These are phyloP conservation scores for Lasiodiplodia sp. DNA, from an alignment of 2,329 filamentous ascomycete species.

Conservation along the genomic window DNA sequence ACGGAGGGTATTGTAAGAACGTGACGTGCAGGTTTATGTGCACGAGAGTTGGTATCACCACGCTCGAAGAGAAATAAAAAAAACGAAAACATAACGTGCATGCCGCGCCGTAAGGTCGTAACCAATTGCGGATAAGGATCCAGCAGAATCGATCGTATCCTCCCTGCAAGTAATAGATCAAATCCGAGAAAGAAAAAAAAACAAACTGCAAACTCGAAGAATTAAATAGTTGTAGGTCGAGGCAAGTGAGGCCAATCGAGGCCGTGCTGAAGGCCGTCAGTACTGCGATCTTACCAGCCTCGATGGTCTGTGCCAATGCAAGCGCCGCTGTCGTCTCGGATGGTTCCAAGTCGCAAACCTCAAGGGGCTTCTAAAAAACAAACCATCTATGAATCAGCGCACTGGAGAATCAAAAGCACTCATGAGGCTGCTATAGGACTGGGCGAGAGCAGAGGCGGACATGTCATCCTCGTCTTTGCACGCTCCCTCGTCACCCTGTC, in stretches of 20 bases:
- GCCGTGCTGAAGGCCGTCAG: background rate
- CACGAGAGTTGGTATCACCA: conserved; percentile 7
- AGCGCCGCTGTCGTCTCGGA: conserved; percentile 14
- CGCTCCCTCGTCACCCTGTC: background rate
- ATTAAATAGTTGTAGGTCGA: background rate
- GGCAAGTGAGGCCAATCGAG: background rate
- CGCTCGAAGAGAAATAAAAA: conserved; percentile 5
- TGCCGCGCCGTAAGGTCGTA: conserved; percentile 28
- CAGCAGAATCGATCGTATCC: conserved; percentile 11
- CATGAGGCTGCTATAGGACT: conserved; percentile 9
- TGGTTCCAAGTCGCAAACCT: conserved; percentile 24
- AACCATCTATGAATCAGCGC: background rate
- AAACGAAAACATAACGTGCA: conserved; percentile 22
- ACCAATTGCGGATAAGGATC: conserved; percentile 10
- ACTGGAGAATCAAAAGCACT: conserved; percentile 14
- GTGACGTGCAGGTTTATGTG: background rate
- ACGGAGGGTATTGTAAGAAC: conserved; percentile 1
- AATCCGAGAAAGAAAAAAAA: conserved; percentile 2
- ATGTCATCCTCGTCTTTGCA: conserved; percentile 19
- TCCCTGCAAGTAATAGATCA: conserved; percentile 1
- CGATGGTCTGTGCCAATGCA: conserved; percentile 14
- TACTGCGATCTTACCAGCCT: background rate
- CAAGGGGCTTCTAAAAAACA: conserved; percentile 5
- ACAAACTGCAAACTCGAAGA: background rate
- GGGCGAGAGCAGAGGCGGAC: conserved; percentile 10